Evolutionary conservation across 495 filamentous ascomycete genomes (phyloP), one percentile per base, ranked within the genome.

Genomic region (Lepidopterella palustris): DNA sequence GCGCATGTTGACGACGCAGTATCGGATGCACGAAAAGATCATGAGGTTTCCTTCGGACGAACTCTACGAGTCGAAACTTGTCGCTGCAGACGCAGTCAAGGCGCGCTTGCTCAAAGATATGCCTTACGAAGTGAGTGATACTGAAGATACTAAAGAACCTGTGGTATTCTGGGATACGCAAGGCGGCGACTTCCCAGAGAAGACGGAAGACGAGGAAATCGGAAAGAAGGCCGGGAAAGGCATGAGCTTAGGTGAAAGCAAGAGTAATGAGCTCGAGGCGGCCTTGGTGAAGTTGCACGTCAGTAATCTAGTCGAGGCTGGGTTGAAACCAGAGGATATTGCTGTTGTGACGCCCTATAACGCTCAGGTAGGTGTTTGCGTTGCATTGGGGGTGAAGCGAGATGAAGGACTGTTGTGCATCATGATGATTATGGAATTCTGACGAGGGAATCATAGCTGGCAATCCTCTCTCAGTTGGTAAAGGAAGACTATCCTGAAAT

Each of bases 261-360:
- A 95, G 71, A 91, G 88, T 71, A 99, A 99, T 69, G 87, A 88
- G 66, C 85, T 88, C 78, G 93, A 99, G 71, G 93, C 90, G 1
- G 78, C 84, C 45, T 76, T 99, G 29, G 91, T 92, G 8, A 80
- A 78, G 35, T 70, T 78, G 65, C 92, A 99, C 69, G 88, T 96
- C 24, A 70, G 78, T 20, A 78, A 78, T 28, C 75, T 97, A 52
- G 78, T 95, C n/a, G 77, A 80, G 13, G 87, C 91, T 0, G 93
- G 93, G 0, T 81, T 97, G 10, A 77, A 74, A 53, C 75, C 87
- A 0, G 86, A 88, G 64, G 89, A 95, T 67, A 89, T 99, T 45
- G 93, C 93, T 0, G 86, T 99, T 8, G 84, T 98, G 23, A 97
- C 93, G 26, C 93, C 93, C 45, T 99, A 99, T 71, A 96, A 95